phyloP scores from a whole-genome alignment of 2,329 filamentous ascomycete species.

The Fusarium neocosmosporiellum region DNA sequence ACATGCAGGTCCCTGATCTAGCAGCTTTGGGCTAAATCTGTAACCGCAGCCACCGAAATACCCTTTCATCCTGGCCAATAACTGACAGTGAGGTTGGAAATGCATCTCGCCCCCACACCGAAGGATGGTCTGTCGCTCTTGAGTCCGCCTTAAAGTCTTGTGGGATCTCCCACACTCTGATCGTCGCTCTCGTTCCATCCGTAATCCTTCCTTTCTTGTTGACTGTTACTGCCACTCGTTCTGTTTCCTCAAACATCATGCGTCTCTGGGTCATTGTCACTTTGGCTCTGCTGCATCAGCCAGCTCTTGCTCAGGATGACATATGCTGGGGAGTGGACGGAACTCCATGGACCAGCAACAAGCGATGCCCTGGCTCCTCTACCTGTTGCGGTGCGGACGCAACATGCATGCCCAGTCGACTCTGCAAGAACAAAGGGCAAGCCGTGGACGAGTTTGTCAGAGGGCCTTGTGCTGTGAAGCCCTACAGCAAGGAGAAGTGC shows the following conservation, averaged over 20 bases:
- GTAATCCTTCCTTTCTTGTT: background rate
- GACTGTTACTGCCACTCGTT: background rate
- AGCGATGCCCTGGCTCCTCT: constrained; percentile 17
- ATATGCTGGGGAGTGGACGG: constrained; percentile 1
- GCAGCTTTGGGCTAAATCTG: background rate
- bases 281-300: background rate
- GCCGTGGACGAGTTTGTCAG: constrained; percentile 22
- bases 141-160: background rate
- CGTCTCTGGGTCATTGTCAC: background rate
- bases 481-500: constrained; percentile 21
- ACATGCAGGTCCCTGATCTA: background rate
- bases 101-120: background rate
- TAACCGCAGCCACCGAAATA: background rate
- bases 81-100: background rate
- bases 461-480: constrained; percentile 29
- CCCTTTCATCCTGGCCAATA: background rate
- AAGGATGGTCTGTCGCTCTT: background rate
- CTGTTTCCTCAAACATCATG: background rate
- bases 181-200: background rate
- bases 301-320: background rate
- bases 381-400: constrained; percentile 27
- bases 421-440: constrained; percentile 26
- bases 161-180: background rate
- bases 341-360: constrained; percentile 8
- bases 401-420: constrained; percentile 26